phyloP scores from a whole-genome alignment of 176 grass and related monocot genomes.

The Melocanna baccifera region DNA sequence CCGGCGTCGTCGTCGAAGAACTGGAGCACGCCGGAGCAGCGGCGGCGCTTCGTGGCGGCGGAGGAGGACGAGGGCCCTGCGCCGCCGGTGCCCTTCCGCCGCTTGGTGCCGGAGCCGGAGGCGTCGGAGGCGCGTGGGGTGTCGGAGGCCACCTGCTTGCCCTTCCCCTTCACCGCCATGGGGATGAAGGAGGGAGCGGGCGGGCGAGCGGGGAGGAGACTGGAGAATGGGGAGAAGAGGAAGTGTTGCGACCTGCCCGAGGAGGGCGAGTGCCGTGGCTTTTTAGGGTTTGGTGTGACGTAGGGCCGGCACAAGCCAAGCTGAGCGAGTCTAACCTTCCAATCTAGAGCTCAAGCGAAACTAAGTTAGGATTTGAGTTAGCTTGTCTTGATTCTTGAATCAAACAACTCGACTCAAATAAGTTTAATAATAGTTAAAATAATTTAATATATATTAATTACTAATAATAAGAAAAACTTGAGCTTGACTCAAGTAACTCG shows the following conservation, averaged over 20 bases:
- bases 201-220: background rate
- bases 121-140: background rate
- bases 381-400: no score
- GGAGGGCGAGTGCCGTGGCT: background rate
- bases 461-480: no score
- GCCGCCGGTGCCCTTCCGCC: constrained; percentile 22
- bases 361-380: no score
- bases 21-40: constrained; percentile 51
- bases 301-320: no score
- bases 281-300: no score
- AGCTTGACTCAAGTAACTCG: no score
- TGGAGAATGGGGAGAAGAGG: constrained; percentile 1
- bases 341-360: no score
- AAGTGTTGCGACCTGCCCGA: background rate
- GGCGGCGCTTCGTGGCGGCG: constrained; percentile 33
- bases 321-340: no score
- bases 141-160: constrained; percentile 56
- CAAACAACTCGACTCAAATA: no score
- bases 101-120: constrained; percentile 31
- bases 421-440: no score
- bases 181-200: background rate
- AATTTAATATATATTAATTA: no score
- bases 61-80: constrained; percentile 36
- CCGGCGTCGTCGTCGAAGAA: constrained; percentile 75
- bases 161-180: constrained; percentile 82